These are phyloP conservation scores for Colletotrichum endophyticum DNA, from an alignment of 2,329 filamentous ascomycete genomes.

Conservation along the genomic window DNA sequence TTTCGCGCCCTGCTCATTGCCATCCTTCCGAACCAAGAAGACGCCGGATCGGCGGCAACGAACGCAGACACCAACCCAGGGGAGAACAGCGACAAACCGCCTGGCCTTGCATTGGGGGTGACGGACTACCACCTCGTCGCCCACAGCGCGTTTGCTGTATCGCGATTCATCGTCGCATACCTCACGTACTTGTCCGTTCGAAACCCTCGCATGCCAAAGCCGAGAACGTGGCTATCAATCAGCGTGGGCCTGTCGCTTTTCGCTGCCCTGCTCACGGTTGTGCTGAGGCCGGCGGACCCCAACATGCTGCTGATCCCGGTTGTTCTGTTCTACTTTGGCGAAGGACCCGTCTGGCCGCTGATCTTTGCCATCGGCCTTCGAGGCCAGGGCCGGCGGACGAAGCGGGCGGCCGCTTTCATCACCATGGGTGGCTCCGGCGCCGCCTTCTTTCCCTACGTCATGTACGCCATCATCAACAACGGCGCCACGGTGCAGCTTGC, in stretches of 20 bases:
- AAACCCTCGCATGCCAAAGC: constrained; percentile 59
- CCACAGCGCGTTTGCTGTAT: constrained; percentile 74
- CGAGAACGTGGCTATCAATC: constrained; percentile 72
- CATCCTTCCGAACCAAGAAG: constrained; percentile 33
- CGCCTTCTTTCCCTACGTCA: constrained; percentile 75
- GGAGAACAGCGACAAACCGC: constrained; percentile 39
- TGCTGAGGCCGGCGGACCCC: constrained; percentile 47
- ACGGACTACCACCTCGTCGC: constrained; percentile 75
- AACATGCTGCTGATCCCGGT: constrained; percentile 64
- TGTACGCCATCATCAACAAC: constrained; percentile 68
- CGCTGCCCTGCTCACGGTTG: constrained; percentile 52
- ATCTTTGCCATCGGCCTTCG: constrained; percentile 81
- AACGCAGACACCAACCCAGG: constrained; percentile 46
- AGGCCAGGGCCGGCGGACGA: constrained; percentile 80
- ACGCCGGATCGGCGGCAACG: constrained; percentile 25
- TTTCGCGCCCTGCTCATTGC: constrained; percentile 58
- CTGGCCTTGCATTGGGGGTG: constrained; percentile 56
- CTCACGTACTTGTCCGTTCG: constrained; percentile 64
- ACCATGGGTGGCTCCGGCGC: constrained; percentile 78
- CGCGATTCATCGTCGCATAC: constrained; percentile 71
- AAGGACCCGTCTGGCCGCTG: constrained; percentile 82
- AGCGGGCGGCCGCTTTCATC: constrained; percentile 78
- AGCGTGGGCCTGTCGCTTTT: constrained; percentile 67
- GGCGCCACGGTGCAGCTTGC: constrained; percentile 67
- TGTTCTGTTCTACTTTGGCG: constrained; percentile 77